A percentile compares a stretch with the other conserved stretches of the same genome.
phyloP scores from a whole-genome alignment of 352 stramenopile genomes.

The Elongisporangium undulatum region DNA sequence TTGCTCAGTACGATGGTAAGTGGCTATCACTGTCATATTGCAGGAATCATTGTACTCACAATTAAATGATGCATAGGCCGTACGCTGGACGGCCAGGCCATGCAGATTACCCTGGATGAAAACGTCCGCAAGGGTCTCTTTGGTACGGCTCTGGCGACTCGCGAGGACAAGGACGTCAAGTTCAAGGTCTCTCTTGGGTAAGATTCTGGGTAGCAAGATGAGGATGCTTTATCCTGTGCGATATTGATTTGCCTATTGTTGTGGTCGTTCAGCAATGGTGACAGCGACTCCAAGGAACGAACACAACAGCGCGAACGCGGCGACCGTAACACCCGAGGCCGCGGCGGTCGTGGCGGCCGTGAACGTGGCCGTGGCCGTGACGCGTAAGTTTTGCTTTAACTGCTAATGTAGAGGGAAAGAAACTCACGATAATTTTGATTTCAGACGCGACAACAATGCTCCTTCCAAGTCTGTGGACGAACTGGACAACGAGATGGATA shows the following conservation, averaged over 20 bases:
- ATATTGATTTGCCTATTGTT: background rate
- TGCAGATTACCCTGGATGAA: conserved; percentile 69
- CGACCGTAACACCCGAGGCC: conserved; percentile 17
- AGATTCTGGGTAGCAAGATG: conserved; percentile 2
- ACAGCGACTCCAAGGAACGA: conserved; percentile 11
- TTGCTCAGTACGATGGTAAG: conserved; percentile 81
- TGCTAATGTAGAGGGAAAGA: conserved; percentile 9
- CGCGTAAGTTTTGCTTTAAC: conserved; percentile 9
- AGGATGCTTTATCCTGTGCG: background rate
- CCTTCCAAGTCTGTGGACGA: conserved; percentile 50
- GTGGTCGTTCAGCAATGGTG: conserved; percentile 11
- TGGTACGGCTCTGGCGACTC: conserved; percentile 52
- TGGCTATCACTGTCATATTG: background rate
- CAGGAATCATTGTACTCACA: too few relatives aligned
- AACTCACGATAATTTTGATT: conserved; percentile 3
- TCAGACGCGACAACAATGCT: conserved; percentile 27
- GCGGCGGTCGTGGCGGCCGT: conserved; percentile 32
- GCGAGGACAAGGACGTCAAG: conserved; percentile 59
- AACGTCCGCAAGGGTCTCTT: conserved; percentile 80
- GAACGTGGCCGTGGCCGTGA: conserved; percentile 13
- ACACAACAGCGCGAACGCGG: conserved; percentile 34
- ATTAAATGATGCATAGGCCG: conserved; percentile 27
- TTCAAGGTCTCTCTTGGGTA: conserved; percentile 83
- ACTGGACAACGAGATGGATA: conserved; percentile 85
- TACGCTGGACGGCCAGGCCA: conserved; percentile 66